A percentile compares a stretch with the other conserved stretches of the same genome.
Conservation (phyloP, 2,329 filamentous ascomycete genomes). For the Penicillium sumatraense region DNA sequence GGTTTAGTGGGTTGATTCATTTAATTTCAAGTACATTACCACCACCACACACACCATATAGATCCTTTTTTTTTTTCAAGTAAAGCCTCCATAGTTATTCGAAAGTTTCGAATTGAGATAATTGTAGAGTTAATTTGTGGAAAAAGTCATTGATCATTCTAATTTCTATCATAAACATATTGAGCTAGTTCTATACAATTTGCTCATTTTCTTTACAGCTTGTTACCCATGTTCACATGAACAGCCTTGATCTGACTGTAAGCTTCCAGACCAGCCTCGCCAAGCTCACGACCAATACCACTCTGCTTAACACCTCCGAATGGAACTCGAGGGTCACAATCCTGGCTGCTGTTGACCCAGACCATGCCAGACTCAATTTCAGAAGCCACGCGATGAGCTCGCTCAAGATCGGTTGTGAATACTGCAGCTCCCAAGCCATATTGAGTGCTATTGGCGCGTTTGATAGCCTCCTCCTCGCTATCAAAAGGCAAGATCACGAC, state of each 20-base stretch:
- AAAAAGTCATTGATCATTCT: background rate
- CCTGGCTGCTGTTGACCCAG: slow-evolving; percentile 51
- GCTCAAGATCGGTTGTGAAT: slow-evolving; percentile 48
- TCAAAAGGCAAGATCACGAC: slow-evolving; percentile 47
- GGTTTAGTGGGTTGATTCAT: no score
- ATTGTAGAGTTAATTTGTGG: no score
- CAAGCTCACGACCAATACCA: slow-evolving; percentile 56
- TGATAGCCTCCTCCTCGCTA: slow-evolving; percentile 44
- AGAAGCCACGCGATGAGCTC: slow-evolving; percentile 46
- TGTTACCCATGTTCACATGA: slow-evolving; percentile 46
- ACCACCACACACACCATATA: no score
- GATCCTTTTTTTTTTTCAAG: background rate
- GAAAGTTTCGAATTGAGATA: background rate
- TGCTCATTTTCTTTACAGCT: slow-evolving; percentile 22
- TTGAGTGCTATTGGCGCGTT: slow-evolving; percentile 45
- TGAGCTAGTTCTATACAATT: background rate
- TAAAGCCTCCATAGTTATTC: background rate
- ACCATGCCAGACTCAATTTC: slow-evolving; percentile 53
- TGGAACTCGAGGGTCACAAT: slow-evolving; percentile 46
- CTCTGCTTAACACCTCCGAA: slow-evolving; percentile 53
- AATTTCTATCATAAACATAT: background rate
- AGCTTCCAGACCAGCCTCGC: slow-evolving; percentile 46
- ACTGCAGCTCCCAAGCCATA: slow-evolving; percentile 50
- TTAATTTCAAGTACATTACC: no score
- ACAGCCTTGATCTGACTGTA: slow-evolving; percentile 47